These are phyloP conservation scores for Teratosphaeria nubilosa DNA, from an alignment of 2,329 filamentous ascomycete species.

Conservation along the genomic window DNA sequence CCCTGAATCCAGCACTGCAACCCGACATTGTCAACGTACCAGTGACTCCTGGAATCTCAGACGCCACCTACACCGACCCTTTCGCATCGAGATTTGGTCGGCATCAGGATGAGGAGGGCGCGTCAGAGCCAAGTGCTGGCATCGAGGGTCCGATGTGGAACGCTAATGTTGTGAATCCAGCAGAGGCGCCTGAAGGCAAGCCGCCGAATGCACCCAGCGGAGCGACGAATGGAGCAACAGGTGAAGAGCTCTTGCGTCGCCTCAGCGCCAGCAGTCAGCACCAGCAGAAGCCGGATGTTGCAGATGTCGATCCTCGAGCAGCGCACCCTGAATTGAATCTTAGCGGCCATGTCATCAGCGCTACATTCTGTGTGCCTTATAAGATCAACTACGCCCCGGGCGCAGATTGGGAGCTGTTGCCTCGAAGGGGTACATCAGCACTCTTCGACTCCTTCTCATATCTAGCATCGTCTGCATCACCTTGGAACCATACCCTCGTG, in stretches of 20 bases:
- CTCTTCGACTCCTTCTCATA: slow-evolving; percentile 85
- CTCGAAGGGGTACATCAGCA: slow-evolving; percentile 78
- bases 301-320: slow-evolving; percentile 43
- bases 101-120: background rate
- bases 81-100: slow-evolving; percentile 2
- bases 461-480: slow-evolving; percentile 70
- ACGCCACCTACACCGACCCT: slow-evolving; percentile 7
- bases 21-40: slow-evolving; percentile 9
- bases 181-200: slow-evolving; percentile 5
- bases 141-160: slow-evolving; percentile 3
- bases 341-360: slow-evolving; percentile 54
- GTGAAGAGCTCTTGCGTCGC: slow-evolving; percentile 43
- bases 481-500: slow-evolving; percentile 86
- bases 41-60: slow-evolving; percentile 17
- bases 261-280: slow-evolving; percentile 36
- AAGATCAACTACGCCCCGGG: slow-evolving; percentile 43
- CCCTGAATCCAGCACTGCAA: slow-evolving; percentile 3
- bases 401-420: slow-evolving; percentile 56
- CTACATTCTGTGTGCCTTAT: slow-evolving; percentile 54
- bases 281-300: slow-evolving; percentile 30
- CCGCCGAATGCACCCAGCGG: slow-evolving; percentile 30
- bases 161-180: background rate
- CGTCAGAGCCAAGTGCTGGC: background rate
- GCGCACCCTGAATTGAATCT: slow-evolving; percentile 49
- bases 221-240: slow-evolving; percentile 35